Base-by-base conservation (phyloP, 208 protist species). In the Trypanosoma vivax region DNA sequence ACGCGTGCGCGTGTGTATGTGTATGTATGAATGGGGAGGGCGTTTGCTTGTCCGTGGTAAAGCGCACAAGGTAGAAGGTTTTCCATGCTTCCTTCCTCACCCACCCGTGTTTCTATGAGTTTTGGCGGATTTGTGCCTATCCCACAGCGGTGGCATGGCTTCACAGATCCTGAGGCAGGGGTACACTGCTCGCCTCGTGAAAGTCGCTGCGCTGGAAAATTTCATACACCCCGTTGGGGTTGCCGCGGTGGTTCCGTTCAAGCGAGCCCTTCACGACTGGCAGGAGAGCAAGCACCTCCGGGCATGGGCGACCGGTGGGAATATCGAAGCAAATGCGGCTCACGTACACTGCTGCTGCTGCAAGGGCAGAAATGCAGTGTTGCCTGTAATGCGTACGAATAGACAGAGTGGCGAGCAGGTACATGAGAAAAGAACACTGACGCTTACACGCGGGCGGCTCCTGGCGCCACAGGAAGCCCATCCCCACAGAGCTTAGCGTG, bases 341-440 rank as follows among this genome's bases (percentile, higher is more conserved):
- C 48, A 85, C 50, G 66, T 79, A 72, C 29, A 89, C 47, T 5
- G 76, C 80, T 0, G 81, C 72, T 3, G 85, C 73, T 2, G 80
- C 85, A 13, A 89, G 48, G n/a, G 61, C 54, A 0, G 76, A 65
- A 37, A 80, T 63, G 23, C 21, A 38, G 65, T 76, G 78, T 59
- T 87, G 68, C 7, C 69, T 67, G 40, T 74, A 73, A 62, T 70
- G 65, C 13, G 72, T 86, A 60, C 74, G 67, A 14, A 87, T 58
- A 2, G 81, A 65, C 14, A 84, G 60, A 0, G 75, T 67, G 13
- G 70, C 55, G 41, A 87, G 66, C 2, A 83, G 46, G 56, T 88
- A 92, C 21, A 65, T 58, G 2, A 89, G 58, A 28, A 81, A 47
- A 4, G 50, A 56, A 1, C 48, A 62, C 62, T 92, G 85, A 57